Conservation (phyloP, 2,329 filamentous ascomycete species). For the Fusarium temperatum region DNA sequence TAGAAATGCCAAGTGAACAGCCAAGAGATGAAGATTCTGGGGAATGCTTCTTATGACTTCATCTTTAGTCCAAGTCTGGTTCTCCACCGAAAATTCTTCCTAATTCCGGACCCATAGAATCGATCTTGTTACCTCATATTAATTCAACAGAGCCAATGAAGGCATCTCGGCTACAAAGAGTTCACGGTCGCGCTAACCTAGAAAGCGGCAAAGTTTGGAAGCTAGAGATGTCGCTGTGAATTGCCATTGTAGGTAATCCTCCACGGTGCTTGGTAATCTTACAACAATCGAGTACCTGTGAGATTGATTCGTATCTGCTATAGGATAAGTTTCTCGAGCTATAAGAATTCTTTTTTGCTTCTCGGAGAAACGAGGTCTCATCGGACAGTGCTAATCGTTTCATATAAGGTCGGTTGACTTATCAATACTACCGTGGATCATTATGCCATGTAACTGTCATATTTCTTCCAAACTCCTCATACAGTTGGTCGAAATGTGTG, state of each 20-base stretch:
- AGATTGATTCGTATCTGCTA: too few species aligned
- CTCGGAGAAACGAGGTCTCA: accelerated
- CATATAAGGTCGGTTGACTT: too few species aligned
- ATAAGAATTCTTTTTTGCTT: accelerated
- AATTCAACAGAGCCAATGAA: background rate
- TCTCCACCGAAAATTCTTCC: background rate
- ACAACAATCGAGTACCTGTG: background rate
- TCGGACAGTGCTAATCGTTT: background rate
- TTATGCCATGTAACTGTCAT: accelerated
- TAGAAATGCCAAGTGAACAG: conserved; percentile 13
- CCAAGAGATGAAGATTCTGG: conserved; percentile 3
- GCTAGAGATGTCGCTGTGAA: background rate
- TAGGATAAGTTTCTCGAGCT: background rate
- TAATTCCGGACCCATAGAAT: conserved; percentile 8
- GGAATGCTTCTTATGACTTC: conserved; percentile 1
- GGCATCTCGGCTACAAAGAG: background rate
- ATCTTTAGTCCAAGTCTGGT: conserved; percentile 1
- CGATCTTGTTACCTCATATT: conserved; percentile 1
- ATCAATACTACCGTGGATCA: background rate
- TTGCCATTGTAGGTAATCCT: background rate
- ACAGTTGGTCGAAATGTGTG: accelerated
- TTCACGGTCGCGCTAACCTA: background rate
- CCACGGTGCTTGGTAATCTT: background rate
- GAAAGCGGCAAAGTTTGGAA: background rate
- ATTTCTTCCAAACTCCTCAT: accelerated